Conservation (phyloP, 257 asterid species). For the Misopates orontium region DNA sequence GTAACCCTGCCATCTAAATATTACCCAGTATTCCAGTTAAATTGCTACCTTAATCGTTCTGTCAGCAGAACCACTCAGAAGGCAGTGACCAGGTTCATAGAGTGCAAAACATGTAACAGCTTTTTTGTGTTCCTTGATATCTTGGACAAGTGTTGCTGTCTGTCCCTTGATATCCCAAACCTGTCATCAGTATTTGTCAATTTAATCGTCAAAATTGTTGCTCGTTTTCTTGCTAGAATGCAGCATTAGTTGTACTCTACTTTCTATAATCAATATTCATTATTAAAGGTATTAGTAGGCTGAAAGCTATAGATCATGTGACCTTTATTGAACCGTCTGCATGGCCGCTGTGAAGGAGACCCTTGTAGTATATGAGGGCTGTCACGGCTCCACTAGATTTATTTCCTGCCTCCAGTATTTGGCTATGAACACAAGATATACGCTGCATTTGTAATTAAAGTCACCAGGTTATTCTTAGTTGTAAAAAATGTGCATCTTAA, state of each 20-base stretch:
- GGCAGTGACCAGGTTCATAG: conserved; percentile 70
- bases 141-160: conserved; percentile 56
- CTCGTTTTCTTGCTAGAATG: not conserved
- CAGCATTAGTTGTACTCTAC: conserved; percentile 3
- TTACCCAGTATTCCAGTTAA: not conserved
- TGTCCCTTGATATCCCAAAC: conserved; percentile 89
- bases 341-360: conserved; percentile 75
- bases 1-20: conserved; percentile 14
- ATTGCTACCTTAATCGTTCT: conserved; percentile 72
- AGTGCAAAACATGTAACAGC: conserved; percentile 78
- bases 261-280: not conserved
- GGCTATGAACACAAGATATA: conserved; percentile 93
- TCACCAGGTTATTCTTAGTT: not conserved
- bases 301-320: conserved; percentile 21
- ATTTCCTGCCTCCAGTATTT: conserved; percentile 64
- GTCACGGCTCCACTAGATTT: conserved; percentile 73
- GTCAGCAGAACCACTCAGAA: conserved; percentile 81
- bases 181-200: conserved; percentile 36
- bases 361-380: conserved; percentile 78
- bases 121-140: conserved; percentile 65
- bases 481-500: too few relatives aligned
- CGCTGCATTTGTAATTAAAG: conserved; percentile 51
- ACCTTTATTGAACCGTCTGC: conserved; percentile 93
- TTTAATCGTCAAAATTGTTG: not conserved
- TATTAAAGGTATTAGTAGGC: not conserved